These are phyloP conservation scores for Xylaria sp. DNA, from an alignment of 2,329 filamentous ascomycete species.

Conservation along the genomic window DNA sequence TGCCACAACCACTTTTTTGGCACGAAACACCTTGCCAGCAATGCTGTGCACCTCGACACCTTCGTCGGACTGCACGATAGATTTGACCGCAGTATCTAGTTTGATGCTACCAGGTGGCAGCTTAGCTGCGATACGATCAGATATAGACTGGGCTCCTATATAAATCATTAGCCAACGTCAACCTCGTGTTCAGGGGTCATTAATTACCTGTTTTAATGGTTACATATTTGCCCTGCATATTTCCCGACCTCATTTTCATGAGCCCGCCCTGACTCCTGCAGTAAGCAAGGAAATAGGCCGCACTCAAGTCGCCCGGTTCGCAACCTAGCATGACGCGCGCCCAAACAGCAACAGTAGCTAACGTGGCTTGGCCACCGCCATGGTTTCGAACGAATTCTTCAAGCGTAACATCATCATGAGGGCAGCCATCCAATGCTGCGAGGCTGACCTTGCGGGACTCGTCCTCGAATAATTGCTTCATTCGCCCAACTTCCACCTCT, in stretches of 20 bases:
- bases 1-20: slow-evolving; percentile 59
- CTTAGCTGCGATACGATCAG: not conserved
- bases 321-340: slow-evolving; percentile 43
- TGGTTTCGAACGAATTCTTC: slow-evolving; percentile 23
- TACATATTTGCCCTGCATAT: slow-evolving; percentile 37
- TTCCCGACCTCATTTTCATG: slow-evolving; percentile 58
- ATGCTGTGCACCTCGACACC: slow-evolving; percentile 45
- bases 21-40: slow-evolving; percentile 46
- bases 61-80: not conserved
- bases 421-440: not conserved
- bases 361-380: slow-evolving; percentile 32
- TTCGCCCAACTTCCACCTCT: slow-evolving; percentile 4
- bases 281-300: slow-evolving; percentile 66
- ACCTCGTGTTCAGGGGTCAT: slow-evolving; percentile 41
- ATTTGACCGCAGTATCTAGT: not conserved
- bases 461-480: slow-evolving; percentile 16
- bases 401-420: slow-evolving; percentile 16
- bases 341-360: slow-evolving; percentile 39
- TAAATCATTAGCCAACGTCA: not conserved
- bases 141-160: not conserved
- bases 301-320: slow-evolving; percentile 59
- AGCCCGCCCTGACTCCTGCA: slow-evolving; percentile 63
- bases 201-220: slow-evolving; percentile 50
- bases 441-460: slow-evolving; percentile 1
- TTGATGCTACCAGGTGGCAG: not conserved